These are phyloP conservation scores for Hypoxylon sp. DNA, from an alignment of 2,329 filamentous ascomycete genomes.

Conservation along the genomic window DNA sequence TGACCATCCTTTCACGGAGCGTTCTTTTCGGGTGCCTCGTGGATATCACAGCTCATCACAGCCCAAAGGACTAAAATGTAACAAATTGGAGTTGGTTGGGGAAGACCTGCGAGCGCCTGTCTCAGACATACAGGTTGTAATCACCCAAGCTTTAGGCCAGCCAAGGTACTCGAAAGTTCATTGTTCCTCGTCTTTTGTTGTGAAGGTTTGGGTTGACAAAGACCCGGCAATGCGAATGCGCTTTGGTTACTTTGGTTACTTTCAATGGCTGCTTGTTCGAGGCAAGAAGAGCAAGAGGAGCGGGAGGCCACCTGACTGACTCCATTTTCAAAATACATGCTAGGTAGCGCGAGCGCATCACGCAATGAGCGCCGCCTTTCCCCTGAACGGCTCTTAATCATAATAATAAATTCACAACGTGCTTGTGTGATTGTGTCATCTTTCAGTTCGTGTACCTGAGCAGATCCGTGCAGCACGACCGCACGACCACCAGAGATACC, in stretches of 20 bases:
- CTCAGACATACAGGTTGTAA: slow-evolving; percentile 36
- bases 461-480: slow-evolving; percentile 20
- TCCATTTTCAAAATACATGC: slow-evolving; percentile 20
- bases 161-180: slow-evolving; percentile 29
- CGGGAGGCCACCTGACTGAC: slow-evolving; percentile 41
- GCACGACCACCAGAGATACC: neutral
- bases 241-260: slow-evolving; percentile 9
- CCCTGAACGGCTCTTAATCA: slow-evolving; percentile 19
- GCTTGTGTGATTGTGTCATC: slow-evolving; percentile 41
- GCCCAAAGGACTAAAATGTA: slow-evolving; percentile 12
- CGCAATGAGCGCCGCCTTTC: slow-evolving; percentile 34
- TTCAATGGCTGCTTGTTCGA: slow-evolving; percentile 23
- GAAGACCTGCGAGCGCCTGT: slow-evolving; percentile 27
- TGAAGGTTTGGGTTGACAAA: slow-evolving; percentile 37
- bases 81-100: slow-evolving; percentile 30
- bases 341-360: slow-evolving; percentile 30
- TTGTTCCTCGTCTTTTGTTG: slow-evolving; percentile 31
- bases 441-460: slow-evolving; percentile 34
- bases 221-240: slow-evolving; percentile 19
- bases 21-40: slow-evolving; percentile 26
- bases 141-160: slow-evolving; percentile 27
- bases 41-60: slow-evolving; percentile 25
- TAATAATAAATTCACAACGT: slow-evolving; percentile 35
- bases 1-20: slow-evolving; percentile 24
- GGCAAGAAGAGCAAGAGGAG: slow-evolving; percentile 13